Percentiles rank a stretch among this genome's conserved stretches.
Conservation (phyloP, 2,329 filamentous ascomycete genomes). For the Alternaria atra region DNA sequence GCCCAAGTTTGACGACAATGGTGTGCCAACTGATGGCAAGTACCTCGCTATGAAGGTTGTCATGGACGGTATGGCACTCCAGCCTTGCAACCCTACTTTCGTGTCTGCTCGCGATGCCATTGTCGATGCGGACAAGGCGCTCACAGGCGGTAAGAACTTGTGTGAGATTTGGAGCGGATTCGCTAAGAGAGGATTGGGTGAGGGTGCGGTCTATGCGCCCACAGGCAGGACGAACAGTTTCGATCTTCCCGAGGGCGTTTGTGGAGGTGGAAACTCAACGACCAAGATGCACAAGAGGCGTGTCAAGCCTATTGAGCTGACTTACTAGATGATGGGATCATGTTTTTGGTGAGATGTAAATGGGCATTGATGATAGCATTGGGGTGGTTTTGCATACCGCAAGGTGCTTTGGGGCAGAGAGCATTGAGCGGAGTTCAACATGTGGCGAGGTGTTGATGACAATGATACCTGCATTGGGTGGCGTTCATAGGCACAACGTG, state of each 20-base stretch:
- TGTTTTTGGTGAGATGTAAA: not conserved
- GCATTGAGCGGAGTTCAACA: not conserved
- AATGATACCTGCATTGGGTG: slow-evolving; percentile 6
- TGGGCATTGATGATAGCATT: not conserved
- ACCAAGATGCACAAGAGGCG: not conserved
- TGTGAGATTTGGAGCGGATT: slow-evolving; percentile 66
- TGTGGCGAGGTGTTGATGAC: not conserved
- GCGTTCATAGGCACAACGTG: not conserved
- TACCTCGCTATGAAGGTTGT: slow-evolving; percentile 64
- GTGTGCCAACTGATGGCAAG: slow-evolving; percentile 63
- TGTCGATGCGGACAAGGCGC: slow-evolving; percentile 62
- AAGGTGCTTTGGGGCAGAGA: not conserved
- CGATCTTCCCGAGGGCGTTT: slow-evolving; percentile 32
- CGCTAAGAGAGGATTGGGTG: slow-evolving; percentile 65
- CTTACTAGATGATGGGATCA: not conserved
- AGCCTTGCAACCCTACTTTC: slow-evolving; percentile 66
- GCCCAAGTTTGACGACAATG: slow-evolving; percentile 55
- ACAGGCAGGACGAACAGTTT: slow-evolving; percentile 33
- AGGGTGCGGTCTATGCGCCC: slow-evolving; percentile 34
- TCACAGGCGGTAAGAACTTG: slow-evolving; percentile 61
- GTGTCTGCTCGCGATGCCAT: slow-evolving; percentile 64
- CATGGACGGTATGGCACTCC: slow-evolving; percentile 62
- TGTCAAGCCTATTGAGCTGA: not conserved
- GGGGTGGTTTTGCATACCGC: not conserved
- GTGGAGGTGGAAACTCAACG: slow-evolving; percentile 2